phyloP scores from a whole-genome alignment of 768 basidiomycete species.

The Lyophyllum semitale region DNA sequence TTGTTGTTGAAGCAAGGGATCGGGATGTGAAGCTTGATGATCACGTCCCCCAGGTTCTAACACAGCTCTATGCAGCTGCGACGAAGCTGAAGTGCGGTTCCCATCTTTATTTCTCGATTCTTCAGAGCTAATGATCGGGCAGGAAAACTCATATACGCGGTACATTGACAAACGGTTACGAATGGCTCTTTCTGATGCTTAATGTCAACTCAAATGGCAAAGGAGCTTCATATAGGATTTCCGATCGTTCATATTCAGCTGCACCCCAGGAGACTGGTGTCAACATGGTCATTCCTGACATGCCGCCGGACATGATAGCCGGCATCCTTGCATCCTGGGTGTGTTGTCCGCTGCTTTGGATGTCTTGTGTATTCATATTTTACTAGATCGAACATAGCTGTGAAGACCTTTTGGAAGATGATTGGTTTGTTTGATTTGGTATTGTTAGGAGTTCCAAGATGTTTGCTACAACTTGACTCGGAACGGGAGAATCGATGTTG shows the following conservation, averaged over 20 bases:
- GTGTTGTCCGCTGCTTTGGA: too few relatives aligned
- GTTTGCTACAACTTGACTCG: too few relatives aligned
- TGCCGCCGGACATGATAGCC: too few relatives aligned
- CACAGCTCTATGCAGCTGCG: conserved; percentile 18
- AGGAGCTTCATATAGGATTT: conserved; percentile 21
- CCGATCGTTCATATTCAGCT: not conserved
- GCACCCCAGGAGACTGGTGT: too few relatives aligned
- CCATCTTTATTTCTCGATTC: conserved; percentile 6
- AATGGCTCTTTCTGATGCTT: conserved; percentile 25
- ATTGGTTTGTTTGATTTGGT: too few relatives aligned
- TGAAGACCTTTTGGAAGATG: too few relatives aligned
- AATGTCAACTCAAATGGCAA: conserved; percentile 20
- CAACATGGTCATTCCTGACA: too few relatives aligned
- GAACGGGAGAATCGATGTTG: too few relatives aligned
- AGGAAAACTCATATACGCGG: conserved; percentile 22
- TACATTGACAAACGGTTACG: conserved; percentile 21
- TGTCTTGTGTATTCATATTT: too few relatives aligned
- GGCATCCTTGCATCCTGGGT: too few relatives aligned
- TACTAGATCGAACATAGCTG: too few relatives aligned
- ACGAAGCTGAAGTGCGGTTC: conserved; percentile 16
- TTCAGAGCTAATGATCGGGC: conserved; percentile 1
- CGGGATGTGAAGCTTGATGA: conserved; percentile 10
- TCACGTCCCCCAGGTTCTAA: conserved; percentile 17
- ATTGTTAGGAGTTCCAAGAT: too few relatives aligned
- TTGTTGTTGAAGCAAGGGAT: conserved; percentile 23